Conservation (phyloP, 2,329 filamentous ascomycete genomes). For the Hypoxylon sp. region DNA sequence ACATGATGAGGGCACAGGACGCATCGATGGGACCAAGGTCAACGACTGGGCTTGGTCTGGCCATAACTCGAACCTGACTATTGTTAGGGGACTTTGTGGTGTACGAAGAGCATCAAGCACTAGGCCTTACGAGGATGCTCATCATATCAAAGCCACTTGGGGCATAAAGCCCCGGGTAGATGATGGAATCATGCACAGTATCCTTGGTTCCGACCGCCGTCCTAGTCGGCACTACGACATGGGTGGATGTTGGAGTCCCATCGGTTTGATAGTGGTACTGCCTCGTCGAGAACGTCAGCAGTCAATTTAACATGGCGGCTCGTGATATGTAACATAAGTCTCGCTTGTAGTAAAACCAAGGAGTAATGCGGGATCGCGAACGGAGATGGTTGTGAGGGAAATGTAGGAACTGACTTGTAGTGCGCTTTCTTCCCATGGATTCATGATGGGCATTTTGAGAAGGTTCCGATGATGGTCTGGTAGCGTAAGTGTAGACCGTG, state of each 20-base stretch:
- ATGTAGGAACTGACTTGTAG: constrained; percentile 52
- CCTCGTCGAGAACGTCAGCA: constrained; percentile 23
- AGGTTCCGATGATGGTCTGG: neutral
- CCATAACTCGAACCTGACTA: constrained; percentile 72
- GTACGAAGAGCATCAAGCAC: neutral
- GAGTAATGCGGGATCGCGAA: neutral
- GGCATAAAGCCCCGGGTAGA: constrained; percentile 70
- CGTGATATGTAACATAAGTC: neutral
- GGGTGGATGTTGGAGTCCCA: constrained; percentile 26
- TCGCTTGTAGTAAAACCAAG: neutral
- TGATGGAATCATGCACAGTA: constrained; percentile 61
- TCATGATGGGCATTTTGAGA: constrained; percentile 49
- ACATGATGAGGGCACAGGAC: constrained; percentile 87
- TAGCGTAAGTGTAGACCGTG: constrained; percentile 1
- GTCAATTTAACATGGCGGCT: constrained; percentile 17
- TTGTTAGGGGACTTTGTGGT: neutral
- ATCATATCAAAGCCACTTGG: constrained; percentile 70
- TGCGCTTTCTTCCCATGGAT: constrained; percentile 53
- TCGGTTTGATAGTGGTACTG: constrained; percentile 51
- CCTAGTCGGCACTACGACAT: constrained; percentile 16
- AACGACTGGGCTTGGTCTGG: constrained; percentile 80
- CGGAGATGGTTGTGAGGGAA: neutral
- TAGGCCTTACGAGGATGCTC: constrained; percentile 65
- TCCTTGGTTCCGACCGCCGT: constrained; percentile 40
- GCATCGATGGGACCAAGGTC: constrained; percentile 86